These are phyloP conservation scores for Russula dissimulans DNA, from an alignment of 768 basidiomycete species.

Conservation along the genomic window DNA sequence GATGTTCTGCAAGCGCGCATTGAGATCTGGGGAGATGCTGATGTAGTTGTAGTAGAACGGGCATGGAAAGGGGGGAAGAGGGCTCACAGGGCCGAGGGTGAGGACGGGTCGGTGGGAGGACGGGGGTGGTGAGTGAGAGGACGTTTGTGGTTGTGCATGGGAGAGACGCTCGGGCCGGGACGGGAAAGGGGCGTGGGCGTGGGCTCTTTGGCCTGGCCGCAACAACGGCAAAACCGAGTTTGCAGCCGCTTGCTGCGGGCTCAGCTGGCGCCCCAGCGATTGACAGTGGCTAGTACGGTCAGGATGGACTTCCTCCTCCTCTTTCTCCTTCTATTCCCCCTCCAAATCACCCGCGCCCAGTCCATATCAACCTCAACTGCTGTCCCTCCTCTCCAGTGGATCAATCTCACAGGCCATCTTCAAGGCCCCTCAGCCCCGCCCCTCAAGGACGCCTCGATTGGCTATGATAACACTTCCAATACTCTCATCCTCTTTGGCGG, in stretches of 20 bases:
- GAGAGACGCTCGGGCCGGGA: background rate
- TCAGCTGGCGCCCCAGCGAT: conserved; percentile 2
- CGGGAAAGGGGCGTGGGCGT: background rate
- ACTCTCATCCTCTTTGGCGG: conserved; percentile 69
- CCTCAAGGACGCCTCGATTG: conserved; percentile 64
- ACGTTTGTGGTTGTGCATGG: background rate
- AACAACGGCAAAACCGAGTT: background rate
- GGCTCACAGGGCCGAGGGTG: conserved; percentile 7
- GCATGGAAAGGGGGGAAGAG: too few species aligned
- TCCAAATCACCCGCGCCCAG: conserved; percentile 30
- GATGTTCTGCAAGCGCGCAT: conserved; percentile 45
- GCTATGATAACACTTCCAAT: conserved; percentile 40
- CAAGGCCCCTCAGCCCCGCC: conserved; percentile 46
- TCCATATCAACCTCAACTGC: conserved; percentile 44
- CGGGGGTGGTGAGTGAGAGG: background rate
- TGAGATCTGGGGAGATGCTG: conserved; percentile 42
- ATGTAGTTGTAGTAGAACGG: background rate
- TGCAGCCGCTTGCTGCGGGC: conserved; percentile 3
- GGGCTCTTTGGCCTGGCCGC: conserved; percentile 6
- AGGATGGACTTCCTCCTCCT: conserved; percentile 21
- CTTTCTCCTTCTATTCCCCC: conserved; percentile 19
- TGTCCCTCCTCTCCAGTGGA: conserved; percentile 59
- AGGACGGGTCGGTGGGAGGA: background rate
- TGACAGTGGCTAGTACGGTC: background rate
- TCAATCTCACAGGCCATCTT: conserved; percentile 55